Evolutionary conservation across 1,139 yeast genomes (phyloP), one percentile per base, ranked within the genome.

Genomic region (Zygosaccharomyces sapae): DNA sequence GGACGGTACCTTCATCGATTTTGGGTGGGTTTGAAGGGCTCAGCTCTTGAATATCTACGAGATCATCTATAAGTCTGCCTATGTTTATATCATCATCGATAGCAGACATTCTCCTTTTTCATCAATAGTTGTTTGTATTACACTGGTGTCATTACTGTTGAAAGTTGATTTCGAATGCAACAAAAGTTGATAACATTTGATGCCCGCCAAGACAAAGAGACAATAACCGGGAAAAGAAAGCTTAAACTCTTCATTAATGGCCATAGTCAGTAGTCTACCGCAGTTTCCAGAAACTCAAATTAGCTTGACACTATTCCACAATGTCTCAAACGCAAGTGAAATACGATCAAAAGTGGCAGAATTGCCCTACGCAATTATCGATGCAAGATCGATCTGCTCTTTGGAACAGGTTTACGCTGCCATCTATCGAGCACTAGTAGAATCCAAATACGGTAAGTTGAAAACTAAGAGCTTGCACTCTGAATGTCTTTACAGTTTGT

Each of bases 391-490:
- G n/a, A 55, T 75, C 1, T 55, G 72, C 5, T 72, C 79, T 0
- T 41, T 66, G 3, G 81, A 77, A 48, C 84, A 79, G 49, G 45
- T 80, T 5, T 60, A 69, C 38, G 68, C 78, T 24, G 79, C 82
- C 1, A 56, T 74, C 1, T 76, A 77, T 55, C 69, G 80, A 48
- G 74, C 79, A 3, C 55, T 80, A 5, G 55, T 72, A 19, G 83
- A 79, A 53, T 51, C 59, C 6, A 59, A 62, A 0, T 67, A 68
- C 31, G 74, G 70, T 22, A 67, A 59, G 42, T 61, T 72, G 59
- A 68, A 80, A 50, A 74, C 84, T 1, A 74, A 69, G 55, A 70
- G 72, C 2, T 47, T 79, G 4, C 80, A 79, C 50, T 75, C 83
- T 1, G 84, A 80, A 54, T 61, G 76, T 16, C 70, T 80, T 9